phyloP scores from a whole-genome alignment of 345 rosid species.

The Arabidopsis suecica region DNA sequence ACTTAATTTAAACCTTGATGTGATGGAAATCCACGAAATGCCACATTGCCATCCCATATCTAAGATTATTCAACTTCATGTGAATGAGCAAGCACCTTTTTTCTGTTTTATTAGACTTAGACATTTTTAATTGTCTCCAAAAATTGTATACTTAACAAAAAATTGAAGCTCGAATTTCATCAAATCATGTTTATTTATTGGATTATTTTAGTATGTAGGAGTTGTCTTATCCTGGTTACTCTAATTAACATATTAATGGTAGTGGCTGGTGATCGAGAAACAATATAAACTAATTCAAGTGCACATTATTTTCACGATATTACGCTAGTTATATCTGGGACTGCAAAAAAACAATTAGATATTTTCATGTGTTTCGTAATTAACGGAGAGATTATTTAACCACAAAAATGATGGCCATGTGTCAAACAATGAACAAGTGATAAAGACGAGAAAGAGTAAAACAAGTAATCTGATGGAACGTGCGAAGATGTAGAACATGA shows the following conservation, averaged over 20 bases:
- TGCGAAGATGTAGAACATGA: slow-evolving; percentile 24
- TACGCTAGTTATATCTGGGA: no score
- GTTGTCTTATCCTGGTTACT: no score
- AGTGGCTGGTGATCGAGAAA: no score
- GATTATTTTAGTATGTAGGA: no score
- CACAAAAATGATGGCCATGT: neutral
- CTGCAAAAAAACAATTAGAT: neutral
- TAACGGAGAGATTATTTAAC: slow-evolving; percentile 7
- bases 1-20: neutral
- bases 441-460: slow-evolving; percentile 19
- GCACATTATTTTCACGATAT: no score
- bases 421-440: slow-evolving; percentile 30
- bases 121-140: no score
- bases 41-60: neutral
- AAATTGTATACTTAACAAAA: no score
- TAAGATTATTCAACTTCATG: neutral
- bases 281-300: no score
- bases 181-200: no score
- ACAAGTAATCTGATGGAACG: slow-evolving; percentile 28
- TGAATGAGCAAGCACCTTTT: no score
- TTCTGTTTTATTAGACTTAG: neutral
- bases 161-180: no score
- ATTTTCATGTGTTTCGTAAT: slow-evolving; percentile 9
- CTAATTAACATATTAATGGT: no score
- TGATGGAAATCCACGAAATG: neutral